phyloP scores from a whole-genome alignment of 257 asterid genomes.

The Solanum medicagineum region DNA sequence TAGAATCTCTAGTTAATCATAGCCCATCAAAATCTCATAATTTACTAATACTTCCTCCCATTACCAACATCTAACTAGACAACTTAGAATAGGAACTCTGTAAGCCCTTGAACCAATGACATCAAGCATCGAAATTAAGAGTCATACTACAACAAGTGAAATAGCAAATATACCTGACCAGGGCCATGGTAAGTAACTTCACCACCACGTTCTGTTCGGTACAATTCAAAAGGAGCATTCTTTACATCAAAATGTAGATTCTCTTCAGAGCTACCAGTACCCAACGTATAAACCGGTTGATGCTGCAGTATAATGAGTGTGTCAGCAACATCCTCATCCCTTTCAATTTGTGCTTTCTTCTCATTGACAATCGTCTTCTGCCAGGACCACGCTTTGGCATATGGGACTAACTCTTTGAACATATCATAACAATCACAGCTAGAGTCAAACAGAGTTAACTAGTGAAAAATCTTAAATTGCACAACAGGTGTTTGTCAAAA shows the following conservation, averaged over 20 bases:
- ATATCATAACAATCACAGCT: slow-evolving; percentile 55
- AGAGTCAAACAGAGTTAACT: background rate
- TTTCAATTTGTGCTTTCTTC: slow-evolving; percentile 24
- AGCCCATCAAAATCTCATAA: background rate
- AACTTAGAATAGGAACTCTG: background rate
- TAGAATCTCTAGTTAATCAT: background rate
- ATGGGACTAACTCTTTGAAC: slow-evolving; percentile 61
- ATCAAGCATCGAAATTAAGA: background rate
- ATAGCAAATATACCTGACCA: slow-evolving; percentile 53
- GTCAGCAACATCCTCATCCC: slow-evolving; percentile 46
- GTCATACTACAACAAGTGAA: background rate
- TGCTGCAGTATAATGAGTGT: slow-evolving; percentile 70
- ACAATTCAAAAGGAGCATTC: slow-evolving; percentile 49
- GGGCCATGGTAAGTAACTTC: slow-evolving; percentile 98
- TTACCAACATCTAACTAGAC: background rate
- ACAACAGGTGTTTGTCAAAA: background rate
- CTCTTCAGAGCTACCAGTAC: slow-evolving; percentile 62
- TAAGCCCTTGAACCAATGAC: background rate
- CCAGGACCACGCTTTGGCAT: slow-evolving; percentile 81
- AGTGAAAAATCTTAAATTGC: background rate
- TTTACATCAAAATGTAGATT: slow-evolving; percentile 51
- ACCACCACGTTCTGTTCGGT: slow-evolving; percentile 83
- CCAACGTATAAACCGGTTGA: slow-evolving; percentile 82
- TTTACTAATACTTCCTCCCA: background rate
- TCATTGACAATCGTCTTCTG: slow-evolving; percentile 58